Base-by-base conservation (phyloP, 2,329 filamentous ascomycete genomes). In the Triangularia verruculosa region DNA sequence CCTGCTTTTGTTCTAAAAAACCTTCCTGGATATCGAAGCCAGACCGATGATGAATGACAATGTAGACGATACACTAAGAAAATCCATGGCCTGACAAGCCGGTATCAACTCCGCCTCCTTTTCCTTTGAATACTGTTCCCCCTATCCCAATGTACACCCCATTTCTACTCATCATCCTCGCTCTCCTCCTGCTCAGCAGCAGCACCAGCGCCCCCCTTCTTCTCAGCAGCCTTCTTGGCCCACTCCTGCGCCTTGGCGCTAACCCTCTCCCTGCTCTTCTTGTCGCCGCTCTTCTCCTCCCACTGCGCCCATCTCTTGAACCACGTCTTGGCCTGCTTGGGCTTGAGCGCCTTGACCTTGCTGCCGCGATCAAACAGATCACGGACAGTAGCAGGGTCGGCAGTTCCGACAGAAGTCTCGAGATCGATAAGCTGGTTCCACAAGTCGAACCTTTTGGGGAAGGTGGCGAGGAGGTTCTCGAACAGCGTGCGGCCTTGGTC, bases 401-500 rank as follows among this genome's bases (percentile, higher is more conserved):
- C 78, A 83, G 53, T 13, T 15, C 39, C 22, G 27, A 58, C 9
- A 15, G 84, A 82, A 66, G 88, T 83, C 79, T 99, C 95, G 62
- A 97, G 83, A 73, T 97, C 93, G 1, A 97, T 79, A 68, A 96
- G 88, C 77, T 96, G 89, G 76, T 92, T 95, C 94, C 94, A 98
- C 59, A 98, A 81, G 74, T 97, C 93, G 64, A 92, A 87, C 75
- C 92, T 91, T 81, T 96, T 96, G 54, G 93, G 92, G 80, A 89
- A 97, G 4, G 90, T 89, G 34, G 87, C 85, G 7, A 99, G 82
- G 8, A 99, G 82, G 43, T 89, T 90, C 76, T 97, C 94, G 71
- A 98, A 98, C 73, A 98, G 89, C 25, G 96, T 99, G 17, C 96
- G 89, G 9, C 95, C 95, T 64, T 92, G 91, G 78, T 99, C 96